These are phyloP conservation scores for Theileria equi DNA, from an alignment of 169 alveolate species.

Conservation along the genomic window DNA sequence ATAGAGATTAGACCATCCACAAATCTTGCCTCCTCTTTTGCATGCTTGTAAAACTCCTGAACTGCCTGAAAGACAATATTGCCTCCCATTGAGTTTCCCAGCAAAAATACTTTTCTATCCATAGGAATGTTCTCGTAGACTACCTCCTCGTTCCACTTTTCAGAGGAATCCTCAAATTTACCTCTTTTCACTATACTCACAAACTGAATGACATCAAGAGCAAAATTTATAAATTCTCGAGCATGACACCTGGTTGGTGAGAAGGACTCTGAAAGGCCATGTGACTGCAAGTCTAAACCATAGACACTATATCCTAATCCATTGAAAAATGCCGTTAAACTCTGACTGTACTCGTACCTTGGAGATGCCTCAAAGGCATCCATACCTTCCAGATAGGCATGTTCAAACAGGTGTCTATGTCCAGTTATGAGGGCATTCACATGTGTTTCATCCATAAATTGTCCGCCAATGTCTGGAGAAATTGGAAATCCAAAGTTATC, in stretches of 20 bases:
- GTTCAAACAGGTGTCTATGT: not conserved
- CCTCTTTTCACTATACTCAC: slow-evolving; percentile 56
- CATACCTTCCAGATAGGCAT: slow-evolving; percentile 30
- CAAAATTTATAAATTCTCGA: slow-evolving; percentile 54
- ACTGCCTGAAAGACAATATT: slow-evolving; percentile 57
- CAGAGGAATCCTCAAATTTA: slow-evolving; percentile 36
- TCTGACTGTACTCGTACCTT: slow-evolving; percentile 51
- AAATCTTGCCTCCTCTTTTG: slow-evolving; percentile 17
- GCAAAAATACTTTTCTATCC: slow-evolving; percentile 50
- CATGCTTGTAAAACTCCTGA: slow-evolving; percentile 37
- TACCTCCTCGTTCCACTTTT: not conserved
- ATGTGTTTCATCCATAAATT: not conserved
- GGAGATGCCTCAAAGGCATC: slow-evolving; percentile 47
- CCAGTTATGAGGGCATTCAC: no score
- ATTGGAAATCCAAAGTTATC: slow-evolving; percentile 30
- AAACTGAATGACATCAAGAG: slow-evolving; percentile 67
- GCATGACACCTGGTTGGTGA: slow-evolving; percentile 32
- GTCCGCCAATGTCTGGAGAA: not conserved
- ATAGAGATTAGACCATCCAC: slow-evolving; percentile 65
- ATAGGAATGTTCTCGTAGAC: slow-evolving; percentile 4
- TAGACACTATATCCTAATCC: slow-evolving; percentile 59
- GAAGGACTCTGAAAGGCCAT: slow-evolving; percentile 69
- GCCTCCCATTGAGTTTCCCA: slow-evolving; percentile 75
- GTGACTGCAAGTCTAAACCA: slow-evolving; percentile 70
- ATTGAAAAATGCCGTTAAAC: slow-evolving; percentile 63